Evolutionary conservation across 495 filamentous ascomycete genomes (phyloP).

Genomic region (Achaetomiella virescens): DNA sequence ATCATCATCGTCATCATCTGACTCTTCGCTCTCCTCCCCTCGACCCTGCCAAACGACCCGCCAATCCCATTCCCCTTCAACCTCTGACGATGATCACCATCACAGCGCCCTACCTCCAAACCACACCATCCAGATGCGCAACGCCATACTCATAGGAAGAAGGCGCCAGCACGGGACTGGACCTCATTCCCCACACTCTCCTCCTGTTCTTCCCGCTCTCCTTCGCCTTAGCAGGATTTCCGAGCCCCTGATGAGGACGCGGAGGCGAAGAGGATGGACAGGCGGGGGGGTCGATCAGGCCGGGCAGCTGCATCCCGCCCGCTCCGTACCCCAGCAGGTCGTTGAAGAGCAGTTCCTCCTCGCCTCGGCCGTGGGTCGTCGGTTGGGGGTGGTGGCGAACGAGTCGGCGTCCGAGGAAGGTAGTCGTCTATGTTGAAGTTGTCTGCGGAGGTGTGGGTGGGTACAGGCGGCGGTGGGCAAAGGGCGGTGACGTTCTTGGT

Average conservation of each 20-base stretch:
- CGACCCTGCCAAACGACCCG: background rate
- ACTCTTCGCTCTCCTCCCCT: background rate
- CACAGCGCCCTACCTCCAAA: background rate
- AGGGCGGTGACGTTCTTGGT: conserved; percentile 14
- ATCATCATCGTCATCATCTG: background rate
- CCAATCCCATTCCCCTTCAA: background rate
- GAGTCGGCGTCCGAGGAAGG: conserved; percentile 36
- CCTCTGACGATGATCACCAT: too few relatives aligned
- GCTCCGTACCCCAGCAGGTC: conserved; percentile 30
- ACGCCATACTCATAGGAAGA: too few relatives aligned
- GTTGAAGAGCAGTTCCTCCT: conserved; percentile 40
- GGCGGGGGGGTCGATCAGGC: conserved; percentile 23
- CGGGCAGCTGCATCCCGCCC: conserved; percentile 32
- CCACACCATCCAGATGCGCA: background rate
- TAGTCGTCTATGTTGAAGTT: conserved; percentile 38
- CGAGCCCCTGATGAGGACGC: too few relatives aligned
- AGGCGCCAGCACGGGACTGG: too few relatives aligned
- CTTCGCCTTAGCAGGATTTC: background rate
- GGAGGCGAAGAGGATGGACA: background rate
- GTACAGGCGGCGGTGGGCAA: conserved; percentile 6
- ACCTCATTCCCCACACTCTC: too few relatives aligned
- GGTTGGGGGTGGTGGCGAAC: conserved; percentile 16
- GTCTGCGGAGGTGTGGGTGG: background rate
- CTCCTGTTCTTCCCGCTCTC: background rate
- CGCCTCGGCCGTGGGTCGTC: conserved; percentile 32